A percentile compares a stretch with the other conserved stretches of the same genome.
Evolutionary conservation across 176 grass and related monocot genomes (phyloP).

Genomic region (Eragrostis nindensis): DNA sequence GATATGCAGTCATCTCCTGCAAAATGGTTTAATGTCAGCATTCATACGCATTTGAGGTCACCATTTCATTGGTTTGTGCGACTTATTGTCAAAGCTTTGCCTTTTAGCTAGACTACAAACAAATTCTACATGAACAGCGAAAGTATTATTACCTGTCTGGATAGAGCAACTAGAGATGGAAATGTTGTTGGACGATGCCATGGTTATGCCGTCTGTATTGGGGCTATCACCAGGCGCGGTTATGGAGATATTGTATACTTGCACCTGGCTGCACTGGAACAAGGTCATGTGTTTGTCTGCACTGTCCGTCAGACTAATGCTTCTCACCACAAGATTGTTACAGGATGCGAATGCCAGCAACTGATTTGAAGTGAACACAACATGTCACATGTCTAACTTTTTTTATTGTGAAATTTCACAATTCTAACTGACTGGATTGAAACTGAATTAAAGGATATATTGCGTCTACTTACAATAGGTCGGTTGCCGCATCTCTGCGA

Average conservation of each 20-base stretch:
- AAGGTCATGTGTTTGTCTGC: slow-evolving; percentile 63
- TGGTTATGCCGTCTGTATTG: slow-evolving; percentile 77
- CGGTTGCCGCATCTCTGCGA: slow-evolving; percentile 41
- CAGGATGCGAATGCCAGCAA: slow-evolving; percentile 48
- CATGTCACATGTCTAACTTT: not conserved
- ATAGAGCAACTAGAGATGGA: slow-evolving; percentile 44
- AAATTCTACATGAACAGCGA: not conserved
- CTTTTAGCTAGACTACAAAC: not conserved
- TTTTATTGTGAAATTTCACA: not conserved
- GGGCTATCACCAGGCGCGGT: slow-evolving; percentile 60
- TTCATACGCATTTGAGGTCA: slow-evolving; percentile 1
- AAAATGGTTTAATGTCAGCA: slow-evolving; percentile 12
- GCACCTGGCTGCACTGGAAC: slow-evolving; percentile 43
- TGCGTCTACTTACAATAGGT: slow-evolving; percentile 62
- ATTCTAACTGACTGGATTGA: slow-evolving; percentile 3
- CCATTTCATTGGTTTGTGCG: slow-evolving; percentile 11
- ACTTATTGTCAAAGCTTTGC: not conserved
- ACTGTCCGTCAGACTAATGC: slow-evolving; percentile 54
- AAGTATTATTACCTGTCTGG: slow-evolving; percentile 46
- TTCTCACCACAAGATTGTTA: slow-evolving; percentile 45
- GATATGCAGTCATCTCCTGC: slow-evolving; percentile 81
- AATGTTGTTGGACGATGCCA: slow-evolving; percentile 41
- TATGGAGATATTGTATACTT: slow-evolving; percentile 36
- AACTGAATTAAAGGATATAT: not conserved
- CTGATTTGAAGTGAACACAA: slow-evolving; percentile 25